A percentile compares a stretch with the other conserved stretches of the same genome.
These are phyloP conservation scores for Ganoderma multipileum DNA, from an alignment of 1,284 basidiomycete genomes.

Conservation along the genomic window DNA sequence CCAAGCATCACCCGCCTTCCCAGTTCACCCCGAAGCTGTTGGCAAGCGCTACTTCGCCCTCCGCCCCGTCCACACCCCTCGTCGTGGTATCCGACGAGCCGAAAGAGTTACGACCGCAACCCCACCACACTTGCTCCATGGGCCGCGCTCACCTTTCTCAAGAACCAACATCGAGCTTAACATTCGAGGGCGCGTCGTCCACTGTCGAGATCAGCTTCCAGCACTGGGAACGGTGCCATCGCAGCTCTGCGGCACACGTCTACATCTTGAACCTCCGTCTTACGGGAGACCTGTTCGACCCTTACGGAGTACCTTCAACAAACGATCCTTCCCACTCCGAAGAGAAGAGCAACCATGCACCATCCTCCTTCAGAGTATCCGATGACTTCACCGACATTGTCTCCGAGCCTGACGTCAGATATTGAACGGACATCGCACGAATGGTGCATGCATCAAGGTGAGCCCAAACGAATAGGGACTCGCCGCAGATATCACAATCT, in stretches of 20 bases:
- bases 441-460: neutral
- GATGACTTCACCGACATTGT: neutral
- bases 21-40: neutral
- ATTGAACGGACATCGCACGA: neutral
- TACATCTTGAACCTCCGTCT: neutral
- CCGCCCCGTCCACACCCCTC: neutral
- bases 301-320: neutral
- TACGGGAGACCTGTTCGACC: neutral
- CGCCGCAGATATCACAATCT: neutral
- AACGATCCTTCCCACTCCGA: neutral
- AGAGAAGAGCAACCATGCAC: neutral
- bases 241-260: neutral
- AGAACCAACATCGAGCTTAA: neutral
- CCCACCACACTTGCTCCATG: neutral
- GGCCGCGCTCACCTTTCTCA: conserved; percentile 1
- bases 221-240: neutral
- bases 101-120: neutral
- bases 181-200: neutral
- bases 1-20: neutral
- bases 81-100: neutral
- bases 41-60: neutral
- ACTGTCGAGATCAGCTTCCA: neutral
- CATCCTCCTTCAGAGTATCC: neutral
- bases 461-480: neutral
- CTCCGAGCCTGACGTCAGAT: neutral